These are phyloP conservation scores for Royoungia palumana DNA, from an alignment of 768 basidiomycete species.

Conservation along the genomic window DNA sequence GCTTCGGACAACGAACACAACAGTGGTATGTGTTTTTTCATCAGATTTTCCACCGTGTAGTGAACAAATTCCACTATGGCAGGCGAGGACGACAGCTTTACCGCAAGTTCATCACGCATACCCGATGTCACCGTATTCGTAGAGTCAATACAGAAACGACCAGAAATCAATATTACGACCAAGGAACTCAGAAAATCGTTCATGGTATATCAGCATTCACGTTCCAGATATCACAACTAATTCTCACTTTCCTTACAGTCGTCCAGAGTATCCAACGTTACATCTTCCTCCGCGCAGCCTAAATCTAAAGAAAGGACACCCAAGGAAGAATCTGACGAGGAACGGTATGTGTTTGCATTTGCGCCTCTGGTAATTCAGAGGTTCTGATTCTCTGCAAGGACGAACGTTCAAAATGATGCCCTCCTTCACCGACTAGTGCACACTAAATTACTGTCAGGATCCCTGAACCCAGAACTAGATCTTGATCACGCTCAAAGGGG, in stretches of 20 bases:
- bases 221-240: neutral
- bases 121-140: slow-evolving; percentile 59
- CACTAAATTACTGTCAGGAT: slow-evolving; percentile 74
- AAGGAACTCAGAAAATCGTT: slow-evolving; percentile 62
- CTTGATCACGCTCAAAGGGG: slow-evolving; percentile 63
- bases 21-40: slow-evolving; percentile 10
- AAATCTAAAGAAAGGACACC: slow-evolving; percentile 19
- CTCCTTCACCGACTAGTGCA: slow-evolving; percentile 77
- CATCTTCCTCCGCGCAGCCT: slow-evolving; percentile 19
- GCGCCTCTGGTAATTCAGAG: neutral
- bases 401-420: slow-evolving; percentile 75
- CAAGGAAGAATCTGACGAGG: slow-evolving; percentile 49
- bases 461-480: slow-evolving; percentile 57
- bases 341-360: slow-evolving; percentile 38
- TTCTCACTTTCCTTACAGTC: slow-evolving; percentile 46
- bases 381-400: slow-evolving; percentile 38
- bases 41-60: neutral
- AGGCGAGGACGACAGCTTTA: slow-evolving; percentile 47
- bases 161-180: slow-evolving; percentile 15
- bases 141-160: slow-evolving; percentile 30
- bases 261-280: slow-evolving; percentile 68
- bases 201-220: slow-evolving; percentile 51
- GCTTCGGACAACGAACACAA: slow-evolving; percentile 20
- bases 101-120: slow-evolving; percentile 30
- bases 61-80: slow-evolving; percentile 25